A percentile compares a stretch with the other conserved stretches of the same genome.
Evolutionary conservation across 768 basidiomycete genomes (phyloP).

Genomic region (Agrocybe pediades): DNA sequence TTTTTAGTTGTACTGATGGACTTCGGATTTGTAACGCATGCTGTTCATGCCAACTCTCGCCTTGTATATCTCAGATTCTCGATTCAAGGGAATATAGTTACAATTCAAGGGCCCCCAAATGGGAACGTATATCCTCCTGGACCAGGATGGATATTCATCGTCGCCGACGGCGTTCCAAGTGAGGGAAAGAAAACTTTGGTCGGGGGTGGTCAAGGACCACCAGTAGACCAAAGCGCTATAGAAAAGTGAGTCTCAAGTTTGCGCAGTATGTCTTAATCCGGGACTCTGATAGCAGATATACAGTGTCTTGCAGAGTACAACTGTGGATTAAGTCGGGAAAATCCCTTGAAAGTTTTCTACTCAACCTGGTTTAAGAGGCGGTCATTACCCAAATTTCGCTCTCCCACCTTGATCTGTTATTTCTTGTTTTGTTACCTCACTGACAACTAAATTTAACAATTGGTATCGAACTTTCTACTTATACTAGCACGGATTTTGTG

Average conservation of each 20-base stretch:
- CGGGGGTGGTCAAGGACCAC: conserved; percentile 64
- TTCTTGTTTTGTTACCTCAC: too few relatives aligned
- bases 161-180: conserved; percentile 69
- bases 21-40: conserved; percentile 79
- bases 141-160: conserved; percentile 74
- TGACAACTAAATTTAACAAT: too few relatives aligned
- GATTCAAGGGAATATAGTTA: conserved; percentile 48
- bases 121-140: conserved; percentile 76
- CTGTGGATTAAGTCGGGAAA: not conserved
- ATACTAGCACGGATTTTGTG: too few relatives aligned
- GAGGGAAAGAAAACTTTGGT: conserved; percentile 64
- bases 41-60: conserved; percentile 76
- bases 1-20: conserved; percentile 74
- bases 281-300: too few relatives aligned
- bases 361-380: too few relatives aligned
- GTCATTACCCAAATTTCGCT: too few relatives aligned
- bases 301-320: not conserved
- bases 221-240: conserved; percentile 54
- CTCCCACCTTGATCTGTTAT: too few relatives aligned
- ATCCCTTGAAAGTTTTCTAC: too few relatives aligned
- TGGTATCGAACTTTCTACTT: too few relatives aligned
- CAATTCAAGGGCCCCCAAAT: conserved; percentile 65
- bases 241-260: conserved; percentile 62
- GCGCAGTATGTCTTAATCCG: too few relatives aligned
- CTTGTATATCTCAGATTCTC: conserved; percentile 60